Evolutionary conservation across 139 green algal species (phyloP).

Genomic region (Yamagishiella unicocca): DNA sequence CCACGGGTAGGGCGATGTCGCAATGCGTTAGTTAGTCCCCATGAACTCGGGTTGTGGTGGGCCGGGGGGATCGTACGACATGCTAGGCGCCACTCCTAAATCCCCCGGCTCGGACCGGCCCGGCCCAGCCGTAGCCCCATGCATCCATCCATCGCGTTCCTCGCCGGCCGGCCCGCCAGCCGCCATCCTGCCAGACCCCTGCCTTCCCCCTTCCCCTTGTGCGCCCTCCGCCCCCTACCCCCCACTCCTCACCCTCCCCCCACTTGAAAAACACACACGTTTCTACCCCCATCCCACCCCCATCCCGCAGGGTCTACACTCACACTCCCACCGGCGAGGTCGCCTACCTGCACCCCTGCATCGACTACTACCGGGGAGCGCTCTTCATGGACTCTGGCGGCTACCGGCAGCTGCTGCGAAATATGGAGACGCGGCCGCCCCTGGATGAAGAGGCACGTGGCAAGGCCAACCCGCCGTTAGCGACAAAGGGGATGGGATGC

Average conservation of each 20-base stretch:
- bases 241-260: too few species aligned
- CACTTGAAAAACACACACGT: too few species aligned
- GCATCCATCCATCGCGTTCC: neutral
- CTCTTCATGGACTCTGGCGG: constrained; percentile 80
- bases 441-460: constrained; percentile 40
- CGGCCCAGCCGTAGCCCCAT: neutral
- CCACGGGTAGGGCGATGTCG: neutral
- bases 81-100: neutral
- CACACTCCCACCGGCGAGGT: constrained; percentile 48
- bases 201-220: neutral
- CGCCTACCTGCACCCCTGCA: constrained; percentile 67
- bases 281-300: neutral
- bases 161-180: neutral
- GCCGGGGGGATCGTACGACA: neutral
- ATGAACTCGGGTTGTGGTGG: neutral
- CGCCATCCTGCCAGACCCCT: neutral
- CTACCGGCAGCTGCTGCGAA: constrained; percentile 49
- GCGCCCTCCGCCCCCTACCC: too few species aligned
- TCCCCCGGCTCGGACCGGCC: neutral
- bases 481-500: neutral
- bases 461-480: neutral
- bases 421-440: constrained; percentile 29
- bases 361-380: constrained; percentile 74
- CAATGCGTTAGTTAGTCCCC: neutral
- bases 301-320: constrained; percentile 50